Evolutionary conservation across 345 rosid species (phyloP).

Genomic region (Sonneratia caseolaris): DNA sequence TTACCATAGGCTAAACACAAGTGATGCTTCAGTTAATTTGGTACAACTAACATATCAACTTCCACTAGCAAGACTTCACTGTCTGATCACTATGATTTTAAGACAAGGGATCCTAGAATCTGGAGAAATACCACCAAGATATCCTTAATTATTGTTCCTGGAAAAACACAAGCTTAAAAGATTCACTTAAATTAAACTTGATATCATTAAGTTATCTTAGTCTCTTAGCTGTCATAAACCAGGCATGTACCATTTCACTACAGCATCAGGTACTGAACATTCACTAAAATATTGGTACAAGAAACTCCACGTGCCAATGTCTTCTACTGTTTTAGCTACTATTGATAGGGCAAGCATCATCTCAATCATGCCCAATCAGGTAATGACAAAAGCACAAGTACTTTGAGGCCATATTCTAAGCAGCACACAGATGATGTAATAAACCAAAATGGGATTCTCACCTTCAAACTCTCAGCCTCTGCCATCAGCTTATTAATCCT

Average conservation of each 20-base stretch:
- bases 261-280: no score
- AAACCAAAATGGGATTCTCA: not conserved
- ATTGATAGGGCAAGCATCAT: not conserved
- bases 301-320: no score
- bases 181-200: not conserved
- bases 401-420: not conserved
- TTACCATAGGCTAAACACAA: not conserved
- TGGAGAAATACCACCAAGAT: not conserved
- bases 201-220: no score
- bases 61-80: not conserved
- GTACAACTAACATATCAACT: not conserved
- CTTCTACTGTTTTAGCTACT: not conserved
- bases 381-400: not conserved
- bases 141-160: not conserved
- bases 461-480: slow-evolving; percentile 35
- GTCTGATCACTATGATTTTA: not conserved
- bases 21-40: no score
- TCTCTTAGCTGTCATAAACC: no score
- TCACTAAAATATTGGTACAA: no score
- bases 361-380: not conserved
- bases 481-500: slow-evolving; percentile 24
- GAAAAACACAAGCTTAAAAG: not conserved
- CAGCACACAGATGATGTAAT: not conserved
- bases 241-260: no score
- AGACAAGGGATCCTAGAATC: not conserved